A percentile compares a stretch with the other conserved stretches of the same genome.
phyloP scores from a whole-genome alignment of 1,139 yeast genomes.

The Geotrichum cucujoidarum region DNA sequence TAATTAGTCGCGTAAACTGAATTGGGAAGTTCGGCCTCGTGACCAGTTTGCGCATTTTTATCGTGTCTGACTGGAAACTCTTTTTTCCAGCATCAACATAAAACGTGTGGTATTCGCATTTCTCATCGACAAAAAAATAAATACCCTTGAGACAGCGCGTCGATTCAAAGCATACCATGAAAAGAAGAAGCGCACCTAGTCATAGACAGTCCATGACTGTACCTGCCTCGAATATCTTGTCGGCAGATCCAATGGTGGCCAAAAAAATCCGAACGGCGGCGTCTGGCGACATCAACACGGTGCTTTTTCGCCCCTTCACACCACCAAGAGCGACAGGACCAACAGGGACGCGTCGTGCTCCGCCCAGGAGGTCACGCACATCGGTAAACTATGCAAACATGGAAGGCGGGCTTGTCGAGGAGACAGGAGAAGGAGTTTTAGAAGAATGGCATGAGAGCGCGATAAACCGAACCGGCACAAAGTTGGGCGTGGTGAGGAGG shows the following conservation, averaged over 20 bases:
- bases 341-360: conserved; percentile 9
- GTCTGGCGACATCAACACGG: not conserved
- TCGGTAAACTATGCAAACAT: conserved; percentile 12
- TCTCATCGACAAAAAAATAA: not conserved
- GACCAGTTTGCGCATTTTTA: conserved; percentile 9
- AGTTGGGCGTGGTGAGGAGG: conserved; percentile 12
- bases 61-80: not conserved
- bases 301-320: conserved; percentile 3
- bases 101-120: not conserved
- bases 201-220: conserved; percentile 8
- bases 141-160: not conserved
- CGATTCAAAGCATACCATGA: not conserved
- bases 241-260: not conserved
- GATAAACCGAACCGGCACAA: conserved; percentile 9
- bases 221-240: not conserved
- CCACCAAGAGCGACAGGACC: conserved; percentile 13
- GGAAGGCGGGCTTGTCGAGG: conserved; percentile 9
- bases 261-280: conserved; percentile 1
- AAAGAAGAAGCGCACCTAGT: conserved; percentile 10
- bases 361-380: conserved; percentile 15
- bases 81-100: not conserved
- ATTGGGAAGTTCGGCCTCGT: conserved; percentile 6
- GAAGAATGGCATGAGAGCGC: conserved; percentile 3
- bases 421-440: not conserved
- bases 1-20: conserved; percentile 5